Evolutionary conservation across 306 rosid species (phyloP).

Genomic region (Corylus heterophylla): DNA sequence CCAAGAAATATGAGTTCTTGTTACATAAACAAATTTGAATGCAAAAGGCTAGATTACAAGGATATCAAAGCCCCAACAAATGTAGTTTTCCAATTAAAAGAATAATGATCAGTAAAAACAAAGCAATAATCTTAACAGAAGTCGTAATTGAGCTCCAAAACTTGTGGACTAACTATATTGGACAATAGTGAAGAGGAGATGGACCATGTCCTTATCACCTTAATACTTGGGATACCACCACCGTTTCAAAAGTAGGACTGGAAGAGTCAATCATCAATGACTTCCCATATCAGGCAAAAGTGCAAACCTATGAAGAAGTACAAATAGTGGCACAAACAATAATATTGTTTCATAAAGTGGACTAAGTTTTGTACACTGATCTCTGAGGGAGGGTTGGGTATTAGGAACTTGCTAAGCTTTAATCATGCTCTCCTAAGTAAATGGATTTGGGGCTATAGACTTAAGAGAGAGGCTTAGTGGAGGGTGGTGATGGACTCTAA

Average conservation of each 20-base stretch:
- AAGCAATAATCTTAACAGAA: neutral
- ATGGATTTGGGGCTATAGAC: too few relatives aligned
- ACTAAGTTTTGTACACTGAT: too few relatives aligned
- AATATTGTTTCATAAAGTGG: too few relatives aligned
- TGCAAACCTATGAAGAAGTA: neutral
- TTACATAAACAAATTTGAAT: slow-evolving; percentile 11
- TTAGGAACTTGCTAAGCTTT: too few relatives aligned
- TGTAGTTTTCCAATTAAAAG: neutral
- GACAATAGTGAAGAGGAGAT: neutral
- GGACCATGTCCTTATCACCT: neutral
- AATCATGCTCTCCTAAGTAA: too few relatives aligned
- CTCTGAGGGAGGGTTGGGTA: too few relatives aligned
- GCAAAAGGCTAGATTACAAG: slow-evolving; percentile 2
- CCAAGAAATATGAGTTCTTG: slow-evolving; percentile 16
- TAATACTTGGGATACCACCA: neutral
- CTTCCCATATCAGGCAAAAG: neutral
- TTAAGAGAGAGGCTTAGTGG: too few relatives aligned
- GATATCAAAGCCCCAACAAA: neutral
- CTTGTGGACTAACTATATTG: slow-evolving; percentile 3
- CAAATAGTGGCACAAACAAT: neutral
- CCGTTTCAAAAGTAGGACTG: neutral
- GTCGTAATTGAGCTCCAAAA: neutral
- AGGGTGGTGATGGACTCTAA: too few relatives aligned
- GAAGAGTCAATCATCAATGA: neutral
- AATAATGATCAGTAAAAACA: neutral